phyloP scores from a whole-genome alignment of 1,284 basidiomycete species.

The Neonothopanus nambi region DNA sequence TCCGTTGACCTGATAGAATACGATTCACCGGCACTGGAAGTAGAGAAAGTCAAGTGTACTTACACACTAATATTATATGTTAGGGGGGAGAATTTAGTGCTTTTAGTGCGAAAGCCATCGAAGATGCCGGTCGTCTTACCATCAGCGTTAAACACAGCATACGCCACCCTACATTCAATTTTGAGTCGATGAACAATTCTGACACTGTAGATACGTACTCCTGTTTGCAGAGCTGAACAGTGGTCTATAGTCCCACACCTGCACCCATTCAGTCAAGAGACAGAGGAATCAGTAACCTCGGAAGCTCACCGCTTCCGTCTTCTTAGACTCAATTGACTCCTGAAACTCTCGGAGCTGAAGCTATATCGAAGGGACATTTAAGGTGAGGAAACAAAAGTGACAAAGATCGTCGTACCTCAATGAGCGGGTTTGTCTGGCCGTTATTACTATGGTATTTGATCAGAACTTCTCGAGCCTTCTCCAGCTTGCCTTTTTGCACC shows the following conservation, averaged over 20 bases:
- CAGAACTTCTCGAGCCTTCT: constrained; percentile 26
- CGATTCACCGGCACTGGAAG: not conserved
- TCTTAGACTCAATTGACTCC: constrained; percentile 23
- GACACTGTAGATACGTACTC: constrained; percentile 5
- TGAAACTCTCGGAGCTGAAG: constrained; percentile 28
- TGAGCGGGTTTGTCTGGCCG: constrained; percentile 27
- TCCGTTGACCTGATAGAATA: constrained; percentile 22
- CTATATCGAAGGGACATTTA: constrained; percentile 11
- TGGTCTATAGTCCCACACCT: constrained; percentile 29
- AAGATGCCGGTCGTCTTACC: constrained; percentile 10
- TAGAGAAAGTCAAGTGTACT: not conserved
- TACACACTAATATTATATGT: constrained; percentile 20
- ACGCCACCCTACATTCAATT: constrained; percentile 19
- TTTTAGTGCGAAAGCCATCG: not conserved
- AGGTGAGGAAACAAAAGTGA: not conserved
- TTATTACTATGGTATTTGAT: constrained; percentile 28
- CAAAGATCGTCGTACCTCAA: constrained; percentile 20
- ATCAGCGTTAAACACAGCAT: constrained; percentile 25
- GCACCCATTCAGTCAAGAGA: not conserved
- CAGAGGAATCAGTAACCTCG: not conserved
- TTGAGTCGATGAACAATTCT: not conserved
- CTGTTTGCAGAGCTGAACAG: constrained; percentile 23
- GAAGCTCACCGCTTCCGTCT: constrained; percentile 19
- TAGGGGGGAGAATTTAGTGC: not conserved
- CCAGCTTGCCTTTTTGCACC: constrained; percentile 20